A percentile compares a stretch with the other conserved stretches of the same genome.
Evolutionary conservation across 768 basidiomycete species (phyloP).

Genomic region (Leccinum arenicola): DNA sequence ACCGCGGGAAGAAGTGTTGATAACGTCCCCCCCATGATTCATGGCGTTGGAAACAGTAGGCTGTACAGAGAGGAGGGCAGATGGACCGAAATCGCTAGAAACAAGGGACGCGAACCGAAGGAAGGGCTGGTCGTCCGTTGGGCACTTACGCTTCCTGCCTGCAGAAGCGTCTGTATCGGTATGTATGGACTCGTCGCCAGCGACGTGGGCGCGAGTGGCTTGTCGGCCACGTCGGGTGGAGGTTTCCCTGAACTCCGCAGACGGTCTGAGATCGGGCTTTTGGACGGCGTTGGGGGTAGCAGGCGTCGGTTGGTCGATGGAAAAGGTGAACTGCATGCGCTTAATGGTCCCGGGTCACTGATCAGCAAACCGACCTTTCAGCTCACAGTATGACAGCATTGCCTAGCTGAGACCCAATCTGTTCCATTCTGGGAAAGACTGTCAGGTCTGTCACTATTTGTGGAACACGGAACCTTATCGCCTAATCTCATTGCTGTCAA

Average conservation of each 20-base stretch:
- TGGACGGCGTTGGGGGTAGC: slow-evolving; percentile 46
- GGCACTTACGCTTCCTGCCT: slow-evolving; percentile 27
- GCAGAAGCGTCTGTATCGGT: background rate
- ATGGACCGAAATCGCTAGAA: slow-evolving; percentile 71
- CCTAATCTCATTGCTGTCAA: too few species aligned
- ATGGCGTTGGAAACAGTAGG: slow-evolving; percentile 65
- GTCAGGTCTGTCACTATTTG: too few species aligned
- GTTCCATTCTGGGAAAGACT: too few species aligned
- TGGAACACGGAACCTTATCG: too few species aligned
- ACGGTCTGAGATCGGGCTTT: slow-evolving; percentile 67
- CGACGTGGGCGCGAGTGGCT: slow-evolving; percentile 21
- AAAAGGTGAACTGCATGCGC: slow-evolving; percentile 89
- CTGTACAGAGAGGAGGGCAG: slow-evolving; percentile 66
- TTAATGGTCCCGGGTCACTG: slow-evolving; percentile 77
- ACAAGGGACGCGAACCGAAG: slow-evolving; percentile 72
- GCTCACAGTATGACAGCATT: too few species aligned
- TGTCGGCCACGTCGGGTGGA: slow-evolving; percentile 39
- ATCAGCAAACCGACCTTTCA: too few species aligned
- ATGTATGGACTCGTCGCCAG: too few species aligned
- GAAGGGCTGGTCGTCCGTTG: slow-evolving; percentile 29
- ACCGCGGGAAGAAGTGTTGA: slow-evolving; percentile 44
- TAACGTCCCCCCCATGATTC: slow-evolving; percentile 79
- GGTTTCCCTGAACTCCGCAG: slow-evolving; percentile 60
- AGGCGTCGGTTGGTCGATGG: slow-evolving; percentile 66
- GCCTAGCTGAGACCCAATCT: too few species aligned